Conservation (phyloP, 345 rosid species). For the Limnanthes douglasii region DNA sequence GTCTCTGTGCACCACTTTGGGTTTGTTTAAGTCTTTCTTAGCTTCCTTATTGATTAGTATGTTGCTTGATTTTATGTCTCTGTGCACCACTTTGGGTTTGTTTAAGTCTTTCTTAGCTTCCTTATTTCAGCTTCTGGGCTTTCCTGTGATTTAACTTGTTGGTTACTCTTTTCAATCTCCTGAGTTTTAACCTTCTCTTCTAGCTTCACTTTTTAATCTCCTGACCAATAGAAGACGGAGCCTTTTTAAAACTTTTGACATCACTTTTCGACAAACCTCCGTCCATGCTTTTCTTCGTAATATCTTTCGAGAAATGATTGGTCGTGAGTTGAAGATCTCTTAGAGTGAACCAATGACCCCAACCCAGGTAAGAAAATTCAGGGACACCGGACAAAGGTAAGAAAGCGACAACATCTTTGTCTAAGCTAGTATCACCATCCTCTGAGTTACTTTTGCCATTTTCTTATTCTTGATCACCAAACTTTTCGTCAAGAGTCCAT, state of each 20-base stretch:
- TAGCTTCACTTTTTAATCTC: too few species aligned
- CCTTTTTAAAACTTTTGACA: too few species aligned
- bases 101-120: too few species aligned
- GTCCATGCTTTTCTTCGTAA: too few species aligned
- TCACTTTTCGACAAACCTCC: too few species aligned
- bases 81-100: too few species aligned
- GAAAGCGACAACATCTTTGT: constrained; percentile 46
- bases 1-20: too few species aligned
- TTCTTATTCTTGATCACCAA: constrained; percentile 43
- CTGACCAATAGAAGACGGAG: too few species aligned
- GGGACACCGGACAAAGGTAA: constrained; percentile 79
- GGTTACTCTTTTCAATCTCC: constrained; percentile 56
- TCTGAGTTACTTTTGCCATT: constrained; percentile 45
- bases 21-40: too few species aligned
- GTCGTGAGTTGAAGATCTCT: constrained; percentile 81
- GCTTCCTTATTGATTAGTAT: too few species aligned
- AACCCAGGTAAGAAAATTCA: constrained; percentile 77
- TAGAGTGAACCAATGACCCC: constrained; percentile 99
- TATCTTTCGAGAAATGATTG: constrained; percentile 58
- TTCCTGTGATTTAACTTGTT: constrained; percentile 97
- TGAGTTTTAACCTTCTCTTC: constrained; percentile 93
- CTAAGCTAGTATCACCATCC: constrained; percentile 42
- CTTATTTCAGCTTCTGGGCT: constrained; percentile 85
- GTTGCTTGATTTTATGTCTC: too few species aligned
- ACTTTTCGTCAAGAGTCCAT: constrained; percentile 31